Evolutionary conservation across 352 stramenopile species (phyloP).

Genomic region (Phytophthora colocasiae): DNA sequence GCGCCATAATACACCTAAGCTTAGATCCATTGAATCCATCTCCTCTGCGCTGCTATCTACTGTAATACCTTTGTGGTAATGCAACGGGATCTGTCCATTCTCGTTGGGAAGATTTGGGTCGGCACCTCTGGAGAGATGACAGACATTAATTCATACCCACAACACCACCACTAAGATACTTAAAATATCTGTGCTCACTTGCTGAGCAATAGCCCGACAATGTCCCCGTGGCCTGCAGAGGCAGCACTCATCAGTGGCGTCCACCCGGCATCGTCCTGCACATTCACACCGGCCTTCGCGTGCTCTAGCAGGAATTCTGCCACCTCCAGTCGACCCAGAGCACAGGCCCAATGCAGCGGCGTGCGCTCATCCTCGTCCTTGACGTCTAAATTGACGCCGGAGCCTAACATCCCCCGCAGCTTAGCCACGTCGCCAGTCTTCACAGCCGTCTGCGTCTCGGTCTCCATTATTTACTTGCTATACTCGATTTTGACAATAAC

Average conservation of each 20-base stretch:
- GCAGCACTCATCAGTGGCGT: slow-evolving; percentile 80
- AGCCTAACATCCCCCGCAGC: slow-evolving; percentile 42
- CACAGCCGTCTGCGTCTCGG: slow-evolving; percentile 36
- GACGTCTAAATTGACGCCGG: slow-evolving; percentile 40
- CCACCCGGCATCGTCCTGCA: slow-evolving; percentile 80
- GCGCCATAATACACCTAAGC: slow-evolving; percentile 1
- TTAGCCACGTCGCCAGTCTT: slow-evolving; percentile 37
- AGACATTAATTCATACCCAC: not conserved
- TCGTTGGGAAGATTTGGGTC: slow-evolving; percentile 75
- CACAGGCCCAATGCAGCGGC: slow-evolving; percentile 71
- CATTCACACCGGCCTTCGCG: slow-evolving; percentile 50
- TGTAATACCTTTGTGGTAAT: slow-evolving; percentile 71
- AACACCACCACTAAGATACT: no score
- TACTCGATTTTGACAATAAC: slow-evolving; percentile 10
- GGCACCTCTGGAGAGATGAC: slow-evolving; percentile 40
- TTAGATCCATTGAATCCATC: not conserved
- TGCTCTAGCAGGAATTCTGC: slow-evolving; percentile 64
- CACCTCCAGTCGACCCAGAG: slow-evolving; percentile 52
- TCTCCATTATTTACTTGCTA: slow-evolving; percentile 36
- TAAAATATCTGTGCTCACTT: slow-evolving; percentile 38
- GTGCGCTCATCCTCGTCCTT: slow-evolving; percentile 83
- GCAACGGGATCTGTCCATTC: slow-evolving; percentile 74
- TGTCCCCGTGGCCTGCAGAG: slow-evolving; percentile 64
- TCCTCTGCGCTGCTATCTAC: not conserved
- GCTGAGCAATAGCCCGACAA: slow-evolving; percentile 63